These are phyloP conservation scores for Ambrosia trifida DNA, from an alignment of 129 eudicot genomes.

Conservation along the genomic window DNA sequence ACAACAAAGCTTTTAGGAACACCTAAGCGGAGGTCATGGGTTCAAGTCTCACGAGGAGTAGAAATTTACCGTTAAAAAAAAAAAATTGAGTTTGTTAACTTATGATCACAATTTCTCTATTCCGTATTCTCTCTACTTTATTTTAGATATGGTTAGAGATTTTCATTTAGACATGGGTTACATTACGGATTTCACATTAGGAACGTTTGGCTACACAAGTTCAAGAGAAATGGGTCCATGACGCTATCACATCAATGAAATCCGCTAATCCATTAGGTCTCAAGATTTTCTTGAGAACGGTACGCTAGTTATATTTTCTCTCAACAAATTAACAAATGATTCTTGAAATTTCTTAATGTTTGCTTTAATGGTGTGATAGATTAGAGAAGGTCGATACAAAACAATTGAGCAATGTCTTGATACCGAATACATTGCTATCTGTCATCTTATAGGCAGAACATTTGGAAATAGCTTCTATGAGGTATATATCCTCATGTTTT, in stretches of 20 bases:
- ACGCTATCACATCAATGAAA: slow-evolving; percentile 19
- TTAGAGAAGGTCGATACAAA: slow-evolving; percentile 34
- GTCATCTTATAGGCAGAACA: slow-evolving; percentile 28
- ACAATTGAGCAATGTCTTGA: slow-evolving; percentile 31
- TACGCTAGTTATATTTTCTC: background rate
- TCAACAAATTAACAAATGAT: background rate
- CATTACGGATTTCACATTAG: slow-evolving; percentile 19
- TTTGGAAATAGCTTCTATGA: slow-evolving; percentile 33
- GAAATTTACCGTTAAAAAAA: too few species aligned
- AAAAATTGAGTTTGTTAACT: too few species aligned
- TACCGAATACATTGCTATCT: slow-evolving; percentile 27
- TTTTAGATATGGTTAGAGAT: too few species aligned
- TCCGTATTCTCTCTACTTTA: too few species aligned
- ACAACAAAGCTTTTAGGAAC: too few species aligned
- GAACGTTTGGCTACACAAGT: slow-evolving; percentile 19
- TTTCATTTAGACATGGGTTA: too few species aligned
- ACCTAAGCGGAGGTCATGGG: too few species aligned
- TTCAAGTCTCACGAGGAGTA: too few species aligned
- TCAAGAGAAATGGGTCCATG: slow-evolving; percentile 40
- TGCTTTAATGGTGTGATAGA: slow-evolving; percentile 11
- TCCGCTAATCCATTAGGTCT: slow-evolving; percentile 34
- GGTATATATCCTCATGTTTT: slow-evolving; percentile 22
- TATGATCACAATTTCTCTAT: too few species aligned
- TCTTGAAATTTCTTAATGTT: background rate
- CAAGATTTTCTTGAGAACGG: slow-evolving; percentile 40